Base-by-base conservation (phyloP, 2,329 filamentous ascomycete species). In the Fusarium chlamydosporum region DNA sequence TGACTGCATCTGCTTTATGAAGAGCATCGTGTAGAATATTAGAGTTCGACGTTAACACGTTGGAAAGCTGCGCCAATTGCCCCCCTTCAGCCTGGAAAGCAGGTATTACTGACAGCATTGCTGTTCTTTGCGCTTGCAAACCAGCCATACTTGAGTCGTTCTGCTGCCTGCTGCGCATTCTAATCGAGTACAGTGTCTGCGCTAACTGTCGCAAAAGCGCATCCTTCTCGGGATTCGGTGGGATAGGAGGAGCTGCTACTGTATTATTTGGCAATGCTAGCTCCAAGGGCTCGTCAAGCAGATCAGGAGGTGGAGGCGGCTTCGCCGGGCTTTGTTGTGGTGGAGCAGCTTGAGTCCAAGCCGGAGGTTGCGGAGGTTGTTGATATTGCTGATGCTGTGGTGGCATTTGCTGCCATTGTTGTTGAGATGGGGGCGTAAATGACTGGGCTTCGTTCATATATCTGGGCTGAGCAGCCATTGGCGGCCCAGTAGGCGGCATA, bases 161-260 rank as follows among this genome's bases (percentile, higher is more conserved):
- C 74, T 96, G 92, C 27, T 86, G 80, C 46, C 91, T 86, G 54
- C 89, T 90, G 47, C 86, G 86, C 65, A 89, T 88, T 16, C 94
- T 89, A 66, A 92, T 89, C 38, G 87, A 82, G 56, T 89, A 84
- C 4, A 98, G 83, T 0, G 89, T 88, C 57, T 86, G 83, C 35
- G 91, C 93, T 31, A 98, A 86, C 43, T 94, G 91, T 54, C 87
- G 86, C 4, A 97, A 85, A 16, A 98, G 87, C 20, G 92, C 91
- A 78, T 98, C 94, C 77, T 97, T 97, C 79, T 98, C 93, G 1
- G 96, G 96, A 74, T 99, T 99, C 0, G 94, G 94, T 0, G 96
- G 95, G 33, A 97, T 93, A 0, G 95, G 94, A 1, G 96, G 95
- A 1, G 93, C 88, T 7, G 91, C 85, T 9, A 89, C 76, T 23